phyloP scores from a whole-genome alignment of 495 filamentous ascomycete species.

The Penicillium coffeae region DNA sequence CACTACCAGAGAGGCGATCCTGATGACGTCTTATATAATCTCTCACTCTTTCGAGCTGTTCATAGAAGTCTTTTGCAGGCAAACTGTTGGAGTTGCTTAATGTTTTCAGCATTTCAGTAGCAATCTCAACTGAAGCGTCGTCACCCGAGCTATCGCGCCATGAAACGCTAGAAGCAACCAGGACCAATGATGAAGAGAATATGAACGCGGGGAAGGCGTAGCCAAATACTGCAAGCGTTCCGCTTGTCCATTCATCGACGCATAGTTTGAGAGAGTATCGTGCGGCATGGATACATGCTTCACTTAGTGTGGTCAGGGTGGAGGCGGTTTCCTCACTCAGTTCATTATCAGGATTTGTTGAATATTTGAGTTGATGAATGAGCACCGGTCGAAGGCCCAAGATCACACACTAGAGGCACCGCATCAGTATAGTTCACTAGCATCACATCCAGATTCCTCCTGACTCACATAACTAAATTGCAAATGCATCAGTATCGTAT shows the following conservation, averaged over 20 bases:
- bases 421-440: neutral
- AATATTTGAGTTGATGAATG: slow-evolving; percentile 28
- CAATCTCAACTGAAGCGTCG: slow-evolving; percentile 26
- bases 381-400: slow-evolving; percentile 36
- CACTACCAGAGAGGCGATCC: too few species aligned
- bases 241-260: slow-evolving; percentile 35
- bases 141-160: slow-evolving; percentile 26
- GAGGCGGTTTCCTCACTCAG: slow-evolving; percentile 18
- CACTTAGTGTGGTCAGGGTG: slow-evolving; percentile 27
- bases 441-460: neutral
- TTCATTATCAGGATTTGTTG: slow-evolving; percentile 10
- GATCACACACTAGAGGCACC: slow-evolving; percentile 30
- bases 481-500: slow-evolving; percentile 30
- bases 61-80: slow-evolving; percentile 28
- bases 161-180: slow-evolving; percentile 33
- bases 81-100: slow-evolving; percentile 33
- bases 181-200: slow-evolving; percentile 33
- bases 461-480: slow-evolving; percentile 31
- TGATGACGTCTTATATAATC: slow-evolving; percentile 11
- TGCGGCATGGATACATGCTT: slow-evolving; percentile 38
- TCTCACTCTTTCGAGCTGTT: slow-evolving; percentile 25
- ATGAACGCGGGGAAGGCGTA: slow-evolving; percentile 37
- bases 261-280: slow-evolving; percentile 35
- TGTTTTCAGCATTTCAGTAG: slow-evolving; percentile 27
- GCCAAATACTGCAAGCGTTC: slow-evolving; percentile 31